A percentile compares a stretch with the other conserved stretches of the same genome.
Evolutionary conservation across 2,329 filamentous ascomycete species (phyloP).

Genomic region (Thielaviopsis populi): DNA sequence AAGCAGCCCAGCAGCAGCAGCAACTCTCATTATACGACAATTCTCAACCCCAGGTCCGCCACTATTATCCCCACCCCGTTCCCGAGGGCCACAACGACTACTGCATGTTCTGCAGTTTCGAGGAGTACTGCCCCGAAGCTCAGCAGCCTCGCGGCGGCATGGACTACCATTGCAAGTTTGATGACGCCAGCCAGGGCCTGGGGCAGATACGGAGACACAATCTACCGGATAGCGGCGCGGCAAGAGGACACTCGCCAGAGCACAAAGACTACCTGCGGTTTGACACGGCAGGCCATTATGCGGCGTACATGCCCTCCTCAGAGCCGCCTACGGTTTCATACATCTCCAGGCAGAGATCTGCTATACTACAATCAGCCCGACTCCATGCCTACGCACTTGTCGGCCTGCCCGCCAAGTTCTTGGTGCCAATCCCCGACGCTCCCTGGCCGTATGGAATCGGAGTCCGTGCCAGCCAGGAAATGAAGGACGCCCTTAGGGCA

Average conservation of each 20-base stretch:
- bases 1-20: background rate
- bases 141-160: background rate
- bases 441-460: conserved; percentile 17
- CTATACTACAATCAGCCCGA: background rate
- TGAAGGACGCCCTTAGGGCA: background rate
- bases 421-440: conserved; percentile 15
- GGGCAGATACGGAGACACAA: background rate
- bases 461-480: conserved; percentile 8
- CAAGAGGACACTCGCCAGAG: background rate
- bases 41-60: background rate
- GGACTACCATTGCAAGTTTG: background rate
- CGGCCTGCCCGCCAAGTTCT: conserved; percentile 19
- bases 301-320: background rate
- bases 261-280: background rate
- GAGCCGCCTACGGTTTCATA: background rate
- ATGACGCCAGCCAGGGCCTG: background rate
- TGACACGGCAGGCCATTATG: background rate
- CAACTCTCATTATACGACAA: background rate
- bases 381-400: background rate
- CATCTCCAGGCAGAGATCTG: no score
- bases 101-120: conserved; percentile 3
- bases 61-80: background rate
- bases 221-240: background rate
- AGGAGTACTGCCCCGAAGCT: background rate
- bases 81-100: background rate